Percentiles rank a stretch among this genome's conserved stretches.
phyloP scores from a whole-genome alignment of 2,329 filamentous ascomycete species.

The Colletotrichum gigasporum region DNA sequence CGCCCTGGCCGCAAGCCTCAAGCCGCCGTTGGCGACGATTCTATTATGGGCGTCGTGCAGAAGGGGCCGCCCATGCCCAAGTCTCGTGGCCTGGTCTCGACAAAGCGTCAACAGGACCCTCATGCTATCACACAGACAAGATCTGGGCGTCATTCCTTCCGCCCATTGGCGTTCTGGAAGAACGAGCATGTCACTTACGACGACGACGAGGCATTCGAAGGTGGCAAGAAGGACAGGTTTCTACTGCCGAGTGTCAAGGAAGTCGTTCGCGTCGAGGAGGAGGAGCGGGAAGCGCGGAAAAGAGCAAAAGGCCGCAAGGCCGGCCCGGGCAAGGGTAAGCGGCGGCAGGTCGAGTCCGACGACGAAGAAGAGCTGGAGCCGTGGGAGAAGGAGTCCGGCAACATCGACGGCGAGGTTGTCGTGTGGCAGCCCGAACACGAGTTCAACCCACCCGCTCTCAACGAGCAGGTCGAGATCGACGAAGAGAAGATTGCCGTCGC shows the following conservation, averaged over 20 bases:
- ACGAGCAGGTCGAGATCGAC: slow-evolving; percentile 62
- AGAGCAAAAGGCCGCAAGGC: slow-evolving; percentile 38
- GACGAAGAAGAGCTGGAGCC: slow-evolving; percentile 68
- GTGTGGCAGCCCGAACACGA: slow-evolving; percentile 71
- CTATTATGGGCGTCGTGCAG: slow-evolving; percentile 55
- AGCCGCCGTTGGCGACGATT: slow-evolving; percentile 55
- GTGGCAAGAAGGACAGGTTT: slow-evolving; percentile 53
- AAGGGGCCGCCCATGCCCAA: slow-evolving; percentile 66
- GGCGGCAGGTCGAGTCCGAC: slow-evolving; percentile 49
- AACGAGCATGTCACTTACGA: slow-evolving; percentile 82
- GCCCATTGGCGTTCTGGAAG: slow-evolving; percentile 86
- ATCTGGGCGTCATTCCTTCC: slow-evolving; percentile 80
- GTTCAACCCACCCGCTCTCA: slow-evolving; percentile 54
- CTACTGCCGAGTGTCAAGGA: slow-evolving; percentile 78
- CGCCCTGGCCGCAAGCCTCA: slow-evolving; percentile 47
- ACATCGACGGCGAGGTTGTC: slow-evolving; percentile 70
- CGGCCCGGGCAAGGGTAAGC: slow-evolving; percentile 38
- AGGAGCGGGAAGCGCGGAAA: slow-evolving; percentile 45
- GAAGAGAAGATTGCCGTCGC: slow-evolving; percentile 67
- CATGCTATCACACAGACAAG: slow-evolving; percentile 70
- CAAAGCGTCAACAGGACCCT: slow-evolving; percentile 56
- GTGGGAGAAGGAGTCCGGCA: slow-evolving; percentile 76
- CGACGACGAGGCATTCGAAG: slow-evolving; percentile 61
- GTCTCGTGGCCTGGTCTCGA: slow-evolving; percentile 62
- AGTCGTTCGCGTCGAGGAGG: slow-evolving; percentile 78